Evolutionary conservation across 1,284 basidiomycete genomes (phyloP), one percentile per base, ranked within the genome.

Genomic region (Mycena sp.): DNA sequence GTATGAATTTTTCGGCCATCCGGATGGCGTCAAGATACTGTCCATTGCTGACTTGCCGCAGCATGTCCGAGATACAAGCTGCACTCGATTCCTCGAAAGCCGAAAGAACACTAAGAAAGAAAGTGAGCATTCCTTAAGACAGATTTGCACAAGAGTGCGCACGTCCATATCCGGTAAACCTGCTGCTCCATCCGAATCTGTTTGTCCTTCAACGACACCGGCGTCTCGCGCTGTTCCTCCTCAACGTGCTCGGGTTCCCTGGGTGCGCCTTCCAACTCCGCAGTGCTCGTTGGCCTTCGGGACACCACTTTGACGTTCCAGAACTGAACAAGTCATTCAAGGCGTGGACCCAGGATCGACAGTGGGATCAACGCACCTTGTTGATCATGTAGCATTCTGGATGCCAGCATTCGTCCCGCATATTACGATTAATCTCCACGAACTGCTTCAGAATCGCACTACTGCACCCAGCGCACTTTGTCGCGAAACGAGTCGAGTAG

Each of bases 371-470:
- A 71, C 83, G 59, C 63, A 95, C 94, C 85, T 98, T 99, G 81
- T 99, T 97, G 72, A 99, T 99, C 96, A 99, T 99, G 79, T 99
- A 99, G 78, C 97, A 99, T 79, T 99, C 97, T 52, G 97, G 97
- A 85, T 99, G 97, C 97, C 98, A 99, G 75, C 98, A 99, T 81
- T 99, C 98, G 80, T 99, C 96, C 62, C 90, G 87, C 85, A 94
- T 95, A 80, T 99, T 99, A 67, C 97, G 87, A 74, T 99, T 99
- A 81, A 99, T 99, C 81, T 99, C 97, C 65, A 99, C 97, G 74
- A 99, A 99, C 76, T 99, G 97, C 80, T 99, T 99, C 71, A 99
- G 82, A 69, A 99, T 99, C n/a, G 98, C 98, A 59, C 93, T 98
- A 71, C 91, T 94, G 80, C 97, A 99, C 4, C 97, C 98, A 0